Conservation (phyloP, 2,329 filamentous ascomycete species). For the Colletotrichum sp. region DNA sequence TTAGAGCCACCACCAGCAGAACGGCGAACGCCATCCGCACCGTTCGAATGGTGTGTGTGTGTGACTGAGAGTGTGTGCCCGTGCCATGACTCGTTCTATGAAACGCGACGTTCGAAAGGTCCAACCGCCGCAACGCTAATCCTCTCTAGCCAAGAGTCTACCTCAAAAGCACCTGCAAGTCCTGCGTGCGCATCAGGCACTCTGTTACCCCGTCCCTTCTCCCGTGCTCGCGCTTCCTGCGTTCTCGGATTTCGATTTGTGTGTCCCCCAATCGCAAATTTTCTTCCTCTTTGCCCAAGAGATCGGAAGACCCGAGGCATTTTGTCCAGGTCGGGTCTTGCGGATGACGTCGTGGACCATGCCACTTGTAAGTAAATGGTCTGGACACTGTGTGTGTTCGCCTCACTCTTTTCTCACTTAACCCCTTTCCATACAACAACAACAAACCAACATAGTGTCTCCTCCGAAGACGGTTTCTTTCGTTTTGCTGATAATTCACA, state of each 20-base stretch:
- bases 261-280: not conserved
- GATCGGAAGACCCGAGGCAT: not conserved
- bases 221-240: not conserved
- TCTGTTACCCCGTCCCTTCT: not conserved
- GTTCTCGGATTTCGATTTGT: not conserved
- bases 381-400: not conserved
- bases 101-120: slow-evolving; percentile 8
- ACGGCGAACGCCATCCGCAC: slow-evolving; percentile 5
- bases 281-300: not conserved
- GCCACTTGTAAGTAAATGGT: not conserved
- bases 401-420: not conserved
- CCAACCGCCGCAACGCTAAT: slow-evolving; percentile 10
- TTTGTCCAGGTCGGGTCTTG: not conserved
- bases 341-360: slow-evolving; percentile 3
- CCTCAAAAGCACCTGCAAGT: not conserved
- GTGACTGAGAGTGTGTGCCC: not conserved
- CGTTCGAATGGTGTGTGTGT: not conserved
- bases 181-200: not conserved
- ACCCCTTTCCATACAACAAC: not conserved
- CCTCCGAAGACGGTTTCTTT: not conserved
- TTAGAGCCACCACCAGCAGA: not conserved
- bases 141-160: not conserved
- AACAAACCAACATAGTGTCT: not conserved
- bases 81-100: slow-evolving; percentile 15
- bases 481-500: not conserved